A percentile compares a stretch with the other conserved stretches of the same genome.
Conservation (phyloP, 1,284 basidiomycete species). For the Microbotryum scabiosae region DNA sequence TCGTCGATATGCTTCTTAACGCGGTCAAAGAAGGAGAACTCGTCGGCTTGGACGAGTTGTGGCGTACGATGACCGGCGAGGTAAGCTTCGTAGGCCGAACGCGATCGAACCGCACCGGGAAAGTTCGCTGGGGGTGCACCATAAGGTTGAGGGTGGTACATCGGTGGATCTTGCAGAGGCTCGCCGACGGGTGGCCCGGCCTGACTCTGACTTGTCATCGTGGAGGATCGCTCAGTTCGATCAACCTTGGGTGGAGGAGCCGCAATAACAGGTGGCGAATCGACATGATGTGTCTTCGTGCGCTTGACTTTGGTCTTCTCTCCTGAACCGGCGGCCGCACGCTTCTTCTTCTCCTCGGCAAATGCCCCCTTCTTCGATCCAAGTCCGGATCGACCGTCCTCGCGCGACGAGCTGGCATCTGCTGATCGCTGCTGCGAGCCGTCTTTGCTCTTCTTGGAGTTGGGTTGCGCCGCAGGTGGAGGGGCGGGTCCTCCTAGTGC, state of each 20-base stretch:
- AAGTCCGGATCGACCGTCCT: not conserved
- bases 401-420: not conserved
- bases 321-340: slow-evolving; percentile 28
- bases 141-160: slow-evolving; percentile 24
- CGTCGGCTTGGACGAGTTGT: slow-evolving; percentile 60
- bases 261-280: slow-evolving; percentile 1
- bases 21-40: slow-evolving; percentile 87
- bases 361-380: not conserved
- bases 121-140: slow-evolving; percentile 22
- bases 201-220: not conserved
- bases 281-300: slow-evolving; percentile 19
- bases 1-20: slow-evolving; percentile 77
- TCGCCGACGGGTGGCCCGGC: not conserved
- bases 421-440: slow-evolving; percentile 1
- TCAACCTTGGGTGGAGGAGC: not conserved
- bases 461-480: not conserved
- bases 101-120: slow-evolving; percentile 27
- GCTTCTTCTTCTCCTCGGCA: slow-evolving; percentile 30
- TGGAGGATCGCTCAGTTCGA: not conserved
- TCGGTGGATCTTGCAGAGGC: not conserved
- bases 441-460: slow-evolving; percentile 1
- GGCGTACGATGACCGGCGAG: slow-evolving; percentile 22
- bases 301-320: slow-evolving; percentile 31
- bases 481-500: not conserved
- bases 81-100: slow-evolving; percentile 30